Conservation (phyloP, 1,139 yeast genomes). For the Diutina siamensis region DNA sequence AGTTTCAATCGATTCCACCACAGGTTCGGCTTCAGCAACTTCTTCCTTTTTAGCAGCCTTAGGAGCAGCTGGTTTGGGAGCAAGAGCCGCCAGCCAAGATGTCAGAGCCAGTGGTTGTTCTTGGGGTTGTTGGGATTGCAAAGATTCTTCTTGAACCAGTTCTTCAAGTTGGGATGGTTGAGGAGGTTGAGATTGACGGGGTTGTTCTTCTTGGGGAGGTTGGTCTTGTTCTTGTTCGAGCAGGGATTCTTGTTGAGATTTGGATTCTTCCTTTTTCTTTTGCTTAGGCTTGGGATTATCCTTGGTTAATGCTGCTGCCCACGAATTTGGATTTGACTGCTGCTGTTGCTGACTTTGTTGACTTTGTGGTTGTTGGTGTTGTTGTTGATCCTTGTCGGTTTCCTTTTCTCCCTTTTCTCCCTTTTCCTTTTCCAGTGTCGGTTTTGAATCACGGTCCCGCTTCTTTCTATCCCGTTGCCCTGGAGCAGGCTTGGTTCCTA, state of each 20-base stretch:
- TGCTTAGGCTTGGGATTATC: not conserved
- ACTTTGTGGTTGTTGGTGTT: not conserved
- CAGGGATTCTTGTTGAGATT: constrained; percentile 10
- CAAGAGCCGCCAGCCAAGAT: constrained; percentile 51
- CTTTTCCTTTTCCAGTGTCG: not conserved
- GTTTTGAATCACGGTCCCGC: not conserved
- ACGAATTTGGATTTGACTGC: constrained; percentile 19
- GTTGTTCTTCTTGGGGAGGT: constrained; percentile 8
- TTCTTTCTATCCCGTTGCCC: not conserved
- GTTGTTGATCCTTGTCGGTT: not conserved
- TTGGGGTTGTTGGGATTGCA: constrained; percentile 7
- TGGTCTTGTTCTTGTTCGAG: not conserved
- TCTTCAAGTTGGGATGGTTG: too few relatives aligned
- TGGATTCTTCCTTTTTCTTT: constrained; percentile 7
- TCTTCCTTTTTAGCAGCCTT: constrained; percentile 1
- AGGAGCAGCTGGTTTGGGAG: constrained; percentile 36
- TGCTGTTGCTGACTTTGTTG: not conserved
- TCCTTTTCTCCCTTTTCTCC: not conserved
- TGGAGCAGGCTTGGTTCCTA: not conserved
- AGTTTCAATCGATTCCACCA: too few relatives aligned
- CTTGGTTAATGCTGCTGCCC: constrained; percentile 39
- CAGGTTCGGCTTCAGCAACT: constrained; percentile 11
- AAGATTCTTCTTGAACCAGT: constrained; percentile 7
- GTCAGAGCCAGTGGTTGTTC: constrained; percentile 9
- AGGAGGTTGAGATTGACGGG: not conserved